These are phyloP conservation scores for Yamadazyma blattariae DNA, from an alignment of 1,139 yeast genomes.

Conservation along the genomic window DNA sequence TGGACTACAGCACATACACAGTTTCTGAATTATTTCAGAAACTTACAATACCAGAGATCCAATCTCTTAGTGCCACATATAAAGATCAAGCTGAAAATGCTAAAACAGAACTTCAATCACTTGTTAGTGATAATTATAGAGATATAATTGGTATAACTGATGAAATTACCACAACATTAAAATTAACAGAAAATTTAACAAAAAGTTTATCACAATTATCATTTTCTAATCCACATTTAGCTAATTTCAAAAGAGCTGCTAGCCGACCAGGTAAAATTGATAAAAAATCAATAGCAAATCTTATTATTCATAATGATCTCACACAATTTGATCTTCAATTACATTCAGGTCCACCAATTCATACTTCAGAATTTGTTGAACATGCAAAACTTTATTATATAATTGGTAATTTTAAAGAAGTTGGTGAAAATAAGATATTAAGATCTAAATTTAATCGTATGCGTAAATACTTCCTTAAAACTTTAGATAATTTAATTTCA, in stretches of 20 bases:
- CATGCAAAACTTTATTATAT: slow-evolving; percentile 37
- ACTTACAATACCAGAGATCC: slow-evolving; percentile 33
- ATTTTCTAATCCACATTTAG: slow-evolving; percentile 29
- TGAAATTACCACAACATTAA: slow-evolving; percentile 56
- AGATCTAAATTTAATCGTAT: slow-evolving; percentile 19
- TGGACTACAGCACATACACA: slow-evolving; percentile 1
- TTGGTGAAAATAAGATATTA: slow-evolving; percentile 17
- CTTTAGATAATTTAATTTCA: slow-evolving; percentile 26
- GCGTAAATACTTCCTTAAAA: slow-evolving; percentile 22
- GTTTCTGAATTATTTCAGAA: slow-evolving; percentile 38
- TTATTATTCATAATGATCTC: slow-evolving; percentile 9
- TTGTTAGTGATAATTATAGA: slow-evolving; percentile 66
- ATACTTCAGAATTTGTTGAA: slow-evolving; percentile 30
- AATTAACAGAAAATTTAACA: slow-evolving; percentile 29
- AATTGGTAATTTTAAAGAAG: slow-evolving; percentile 21
- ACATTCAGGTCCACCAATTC: slow-evolving; percentile 12
- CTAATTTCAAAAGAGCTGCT: slow-evolving; percentile 18
- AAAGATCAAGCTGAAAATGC: slow-evolving; percentile 18
- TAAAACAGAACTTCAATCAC: slow-evolving; percentile 45
- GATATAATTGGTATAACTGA: slow-evolving; percentile 70
- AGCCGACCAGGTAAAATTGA: slow-evolving; percentile 7
- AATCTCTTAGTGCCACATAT: slow-evolving; percentile 28
- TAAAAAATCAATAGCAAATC: slow-evolving; percentile 16
- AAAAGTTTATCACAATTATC: slow-evolving; percentile 30
- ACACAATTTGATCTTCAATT: slow-evolving; percentile 16